These are phyloP conservation scores for Stenogyne calaminthoides DNA, from an alignment of 305 asterid genomes.

Conservation along the genomic window DNA sequence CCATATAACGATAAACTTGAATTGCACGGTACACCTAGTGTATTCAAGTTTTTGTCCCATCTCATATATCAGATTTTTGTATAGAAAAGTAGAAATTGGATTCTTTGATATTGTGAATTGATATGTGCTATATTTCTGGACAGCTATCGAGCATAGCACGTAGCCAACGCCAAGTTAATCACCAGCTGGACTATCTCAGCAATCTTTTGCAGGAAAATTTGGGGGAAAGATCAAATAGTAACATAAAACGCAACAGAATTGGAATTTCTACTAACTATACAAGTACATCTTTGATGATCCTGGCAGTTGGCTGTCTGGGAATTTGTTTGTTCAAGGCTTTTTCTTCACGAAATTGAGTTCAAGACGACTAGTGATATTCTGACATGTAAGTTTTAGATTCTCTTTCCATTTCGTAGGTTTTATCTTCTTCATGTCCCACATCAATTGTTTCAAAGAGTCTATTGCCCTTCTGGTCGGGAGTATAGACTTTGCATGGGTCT, in stretches of 20 bases:
- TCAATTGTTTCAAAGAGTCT: conserved; percentile 7
- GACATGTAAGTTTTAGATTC: conserved; percentile 26
- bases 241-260: conserved; percentile 16
- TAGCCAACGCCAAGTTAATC: conserved; percentile 83
- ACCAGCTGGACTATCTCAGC: conserved; percentile 62
- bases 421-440: conserved; percentile 25
- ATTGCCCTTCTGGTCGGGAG: conserved; percentile 38
- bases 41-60: background rate
- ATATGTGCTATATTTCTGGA: background rate
- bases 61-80: background rate
- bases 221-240: conserved; percentile 31
- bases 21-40: too few species aligned
- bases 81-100: background rate
- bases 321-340: conserved; percentile 45
- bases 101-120: background rate
- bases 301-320: conserved; percentile 57
- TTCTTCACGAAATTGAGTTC: conserved; percentile 37
- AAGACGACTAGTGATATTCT: conserved; percentile 10
- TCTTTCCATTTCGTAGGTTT: conserved; percentile 23
- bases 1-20: too few species aligned
- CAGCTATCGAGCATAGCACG: conserved; percentile 73
- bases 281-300: conserved; percentile 23
- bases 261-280: conserved; percentile 17
- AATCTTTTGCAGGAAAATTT: conserved; percentile 42
- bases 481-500: conserved; percentile 30